These are phyloP conservation scores for Cryptosporidium sp. DNA, from an alignment of 169 alveolate genomes.

Conservation along the genomic window DNA sequence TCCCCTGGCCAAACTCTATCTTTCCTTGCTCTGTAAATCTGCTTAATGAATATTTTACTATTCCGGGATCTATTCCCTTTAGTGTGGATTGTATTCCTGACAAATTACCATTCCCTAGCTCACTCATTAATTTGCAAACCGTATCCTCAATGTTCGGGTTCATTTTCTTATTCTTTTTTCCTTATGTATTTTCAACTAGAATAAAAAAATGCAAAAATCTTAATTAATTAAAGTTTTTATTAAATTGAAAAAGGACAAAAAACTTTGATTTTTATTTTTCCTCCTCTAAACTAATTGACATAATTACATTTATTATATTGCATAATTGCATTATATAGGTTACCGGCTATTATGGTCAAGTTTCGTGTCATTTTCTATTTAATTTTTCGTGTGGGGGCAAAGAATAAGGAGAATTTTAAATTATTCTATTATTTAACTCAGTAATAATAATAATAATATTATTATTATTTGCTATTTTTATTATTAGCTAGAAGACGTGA, in stretches of 20 bases:
- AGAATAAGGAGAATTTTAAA: background rate
- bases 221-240: background rate
- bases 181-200: background rate
- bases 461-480: too few species aligned
- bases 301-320: background rate
- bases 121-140: conserved; percentile 58
- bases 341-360: background rate
- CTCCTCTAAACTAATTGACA: background rate
- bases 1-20: conserved; percentile 19
- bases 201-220: conserved; percentile 1
- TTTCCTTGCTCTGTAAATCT: conserved; percentile 57
- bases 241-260: background rate
- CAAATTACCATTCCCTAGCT: conserved; percentile 23
- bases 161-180: background rate
- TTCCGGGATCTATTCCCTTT: conserved; percentile 56
- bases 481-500: background rate
- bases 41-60: conserved; percentile 10
- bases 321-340: background rate
- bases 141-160: conserved; percentile 41
- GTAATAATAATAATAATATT: too few species aligned
- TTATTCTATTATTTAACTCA: too few species aligned
- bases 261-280: background rate
- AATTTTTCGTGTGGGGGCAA: background rate
- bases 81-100: conserved; percentile 61
- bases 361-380: background rate